phyloP scores from a whole-genome alignment of 2,329 filamentous ascomycete species.

The Macrophomina pseudophaseolina region DNA sequence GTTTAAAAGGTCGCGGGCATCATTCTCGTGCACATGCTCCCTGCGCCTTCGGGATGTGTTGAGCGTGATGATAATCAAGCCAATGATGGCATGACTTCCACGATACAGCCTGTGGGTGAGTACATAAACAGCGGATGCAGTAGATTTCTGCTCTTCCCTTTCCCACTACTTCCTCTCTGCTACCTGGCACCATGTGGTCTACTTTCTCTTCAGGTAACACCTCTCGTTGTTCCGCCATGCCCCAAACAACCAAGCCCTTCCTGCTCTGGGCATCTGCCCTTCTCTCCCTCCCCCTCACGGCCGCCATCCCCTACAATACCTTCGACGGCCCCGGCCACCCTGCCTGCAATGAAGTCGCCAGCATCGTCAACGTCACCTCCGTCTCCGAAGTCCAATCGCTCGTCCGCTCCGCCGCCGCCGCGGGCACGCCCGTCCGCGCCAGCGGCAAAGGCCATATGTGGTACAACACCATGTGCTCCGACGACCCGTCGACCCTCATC shows the following conservation, averaged over 20 bases:
- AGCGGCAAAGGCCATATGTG: slow-evolving; percentile 59
- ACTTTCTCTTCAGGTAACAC: background rate
- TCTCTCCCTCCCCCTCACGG: slow-evolving; percentile 26
- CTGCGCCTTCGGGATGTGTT: background rate
- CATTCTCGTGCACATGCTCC: background rate
- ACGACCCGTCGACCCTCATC: slow-evolving; percentile 54
- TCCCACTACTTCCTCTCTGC: background rate
- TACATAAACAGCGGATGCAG: background rate
- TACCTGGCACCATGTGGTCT: background rate
- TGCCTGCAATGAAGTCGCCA: slow-evolving; percentile 54
- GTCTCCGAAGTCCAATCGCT: slow-evolving; percentile 52
- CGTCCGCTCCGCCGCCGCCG: slow-evolving; percentile 49
- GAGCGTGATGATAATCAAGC: background rate
- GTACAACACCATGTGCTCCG: slow-evolving; percentile 61
- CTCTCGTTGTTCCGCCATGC: background rate
- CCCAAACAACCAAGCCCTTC: slow-evolving; percentile 39
- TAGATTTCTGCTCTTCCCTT: no score
- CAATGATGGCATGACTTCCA: background rate
- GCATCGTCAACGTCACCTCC: slow-evolving; percentile 52
- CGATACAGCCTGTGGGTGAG: no score
- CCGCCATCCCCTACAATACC: slow-evolving; percentile 48
- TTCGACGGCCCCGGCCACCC: slow-evolving; percentile 58
- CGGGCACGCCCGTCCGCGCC: slow-evolving; percentile 52
- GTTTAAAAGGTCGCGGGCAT: background rate
- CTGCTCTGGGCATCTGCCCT: slow-evolving; percentile 42